phyloP scores from a whole-genome alignment of 495 filamentous ascomycete genomes.

The Rostrohypoxylon terebratum region DNA sequence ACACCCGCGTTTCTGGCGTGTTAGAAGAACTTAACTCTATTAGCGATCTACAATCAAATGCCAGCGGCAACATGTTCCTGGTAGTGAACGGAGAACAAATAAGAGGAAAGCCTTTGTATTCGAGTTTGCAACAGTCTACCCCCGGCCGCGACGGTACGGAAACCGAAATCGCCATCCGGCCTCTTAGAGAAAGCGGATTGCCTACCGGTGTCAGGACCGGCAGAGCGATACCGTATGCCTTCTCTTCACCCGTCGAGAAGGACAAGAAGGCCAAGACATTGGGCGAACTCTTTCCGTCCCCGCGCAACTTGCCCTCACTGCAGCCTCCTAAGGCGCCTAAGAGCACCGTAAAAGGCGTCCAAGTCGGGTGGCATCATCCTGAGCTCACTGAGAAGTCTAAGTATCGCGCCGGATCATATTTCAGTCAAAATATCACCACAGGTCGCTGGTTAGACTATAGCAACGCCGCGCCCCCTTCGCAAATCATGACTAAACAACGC shows the following conservation, averaged over 20 bases:
- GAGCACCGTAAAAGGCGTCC: conserved; percentile 68
- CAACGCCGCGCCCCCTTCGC: conserved; percentile 67
- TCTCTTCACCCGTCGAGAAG: conserved; percentile 52
- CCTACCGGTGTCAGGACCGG: conserved; percentile 80
- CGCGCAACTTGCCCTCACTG: conserved; percentile 71
- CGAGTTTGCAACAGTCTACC: conserved; percentile 75
- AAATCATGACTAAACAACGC: conserved; percentile 73
- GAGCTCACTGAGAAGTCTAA: conserved; percentile 64
- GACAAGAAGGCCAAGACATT: conserved; percentile 70
- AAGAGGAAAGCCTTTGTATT: conserved; percentile 81
- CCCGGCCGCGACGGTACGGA: conserved; percentile 51
- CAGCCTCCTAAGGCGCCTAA: conserved; percentile 78
- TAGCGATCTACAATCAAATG: conserved; percentile 43
- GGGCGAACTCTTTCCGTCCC: conserved; percentile 83
- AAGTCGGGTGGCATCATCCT: conserved; percentile 72
- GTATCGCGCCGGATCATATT: conserved; percentile 66
- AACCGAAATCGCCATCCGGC: conserved; percentile 50
- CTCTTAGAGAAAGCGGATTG: conserved; percentile 71
- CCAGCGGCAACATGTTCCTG: conserved; percentile 68
- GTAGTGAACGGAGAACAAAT: conserved; percentile 78
- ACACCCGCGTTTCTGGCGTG: conserved; percentile 20
- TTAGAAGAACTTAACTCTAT: conserved; percentile 38
- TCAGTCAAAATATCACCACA: conserved; percentile 65
- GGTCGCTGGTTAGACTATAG: conserved; percentile 78
- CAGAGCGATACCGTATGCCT: conserved; percentile 68